Percentiles rank a stretch among this genome's conserved stretches.
Conservation (phyloP, 1,284 basidiomycete genomes). For the Pterulicium gracile region DNA sequence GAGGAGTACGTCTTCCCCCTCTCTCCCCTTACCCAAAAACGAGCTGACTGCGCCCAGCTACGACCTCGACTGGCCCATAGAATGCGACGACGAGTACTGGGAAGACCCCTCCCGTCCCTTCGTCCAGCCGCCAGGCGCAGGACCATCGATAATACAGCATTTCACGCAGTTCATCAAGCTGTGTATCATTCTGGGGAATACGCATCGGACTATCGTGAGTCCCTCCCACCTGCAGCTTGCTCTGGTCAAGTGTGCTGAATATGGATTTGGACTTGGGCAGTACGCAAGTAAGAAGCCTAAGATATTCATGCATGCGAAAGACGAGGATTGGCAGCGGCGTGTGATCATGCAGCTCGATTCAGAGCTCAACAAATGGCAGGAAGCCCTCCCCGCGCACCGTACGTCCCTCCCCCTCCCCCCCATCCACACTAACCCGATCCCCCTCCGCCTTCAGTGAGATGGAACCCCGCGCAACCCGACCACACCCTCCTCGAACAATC, state of each 20-base stretch:
- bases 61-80: conserved; percentile 38
- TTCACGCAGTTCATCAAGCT: conserved; percentile 33
- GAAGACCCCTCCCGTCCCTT: conserved; percentile 18
- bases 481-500: conserved; percentile 31
- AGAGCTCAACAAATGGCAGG: conserved; percentile 37
- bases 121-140: conserved; percentile 20
- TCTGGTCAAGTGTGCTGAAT: too few species aligned
- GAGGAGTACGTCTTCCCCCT: conserved; percentile 35
- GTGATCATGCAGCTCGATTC: conserved; percentile 37
- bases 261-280: conserved; percentile 6
- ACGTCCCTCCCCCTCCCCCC: conserved; percentile 8
- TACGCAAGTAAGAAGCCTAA: conserved; percentile 37
- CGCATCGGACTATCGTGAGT: conserved; percentile 27
- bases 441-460: conserved; percentile 18
- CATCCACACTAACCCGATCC: background rate
- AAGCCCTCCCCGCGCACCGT: conserved; percentile 31
- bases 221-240: too few species aligned
- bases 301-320: conserved; percentile 22
- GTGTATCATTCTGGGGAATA: conserved; percentile 31
- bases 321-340: conserved; percentile 27
- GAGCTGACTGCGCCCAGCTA: conserved; percentile 20
- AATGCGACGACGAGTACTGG: conserved; percentile 43
- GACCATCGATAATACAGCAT: conserved; percentile 22
- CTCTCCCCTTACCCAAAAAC: background rate
- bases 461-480: conserved; percentile 35